Percentiles rank a stretch among this genome's conserved stretches.
phyloP scores from a whole-genome alignment of 352 stramenopile species.

The Globisporangium cederbergense region DNA sequence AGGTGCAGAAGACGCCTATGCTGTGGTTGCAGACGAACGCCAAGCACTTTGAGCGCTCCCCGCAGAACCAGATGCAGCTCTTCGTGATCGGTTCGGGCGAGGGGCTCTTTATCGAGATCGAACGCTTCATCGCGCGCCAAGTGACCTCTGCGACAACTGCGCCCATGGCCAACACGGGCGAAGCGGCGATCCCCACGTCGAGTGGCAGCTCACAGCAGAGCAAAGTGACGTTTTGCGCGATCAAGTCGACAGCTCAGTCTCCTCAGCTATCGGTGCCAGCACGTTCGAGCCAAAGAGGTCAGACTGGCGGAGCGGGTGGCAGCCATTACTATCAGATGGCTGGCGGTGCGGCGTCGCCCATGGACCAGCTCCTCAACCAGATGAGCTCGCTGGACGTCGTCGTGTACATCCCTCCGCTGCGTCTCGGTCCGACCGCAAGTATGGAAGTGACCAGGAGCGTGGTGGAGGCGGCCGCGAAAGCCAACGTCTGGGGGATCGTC shows the following conservation, averaged over 20 bases:
- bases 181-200: constrained; percentile 46
- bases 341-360: constrained; percentile 35
- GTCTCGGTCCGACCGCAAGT: constrained; percentile 40
- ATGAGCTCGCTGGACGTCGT: constrained; percentile 65
- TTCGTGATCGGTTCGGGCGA: constrained; percentile 79
- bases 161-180: constrained; percentile 28
- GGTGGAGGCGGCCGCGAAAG: constrained; percentile 40
- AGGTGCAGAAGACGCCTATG: constrained; percentile 29
- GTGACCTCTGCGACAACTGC: constrained; percentile 43
- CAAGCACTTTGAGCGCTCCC: constrained; percentile 41
- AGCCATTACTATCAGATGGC: constrained; percentile 37
- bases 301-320: background rate
- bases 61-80: constrained; percentile 70
- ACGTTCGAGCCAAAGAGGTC: background rate
- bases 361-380: constrained; percentile 54
- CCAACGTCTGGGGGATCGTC: constrained; percentile 71
- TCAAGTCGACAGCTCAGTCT: constrained; percentile 39
- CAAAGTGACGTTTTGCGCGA: constrained; percentile 69
- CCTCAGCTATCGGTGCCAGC: constrained; percentile 12
- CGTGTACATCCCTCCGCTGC: constrained; percentile 65
- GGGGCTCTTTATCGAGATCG: constrained; percentile 62
- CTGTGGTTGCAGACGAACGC: constrained; percentile 47
- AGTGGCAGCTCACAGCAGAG: constrained; percentile 36
- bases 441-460: constrained; percentile 56
- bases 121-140: constrained; percentile 56